phyloP scores from a whole-genome alignment of 495 filamentous ascomycete genomes.

The Penicillium desertorum region DNA sequence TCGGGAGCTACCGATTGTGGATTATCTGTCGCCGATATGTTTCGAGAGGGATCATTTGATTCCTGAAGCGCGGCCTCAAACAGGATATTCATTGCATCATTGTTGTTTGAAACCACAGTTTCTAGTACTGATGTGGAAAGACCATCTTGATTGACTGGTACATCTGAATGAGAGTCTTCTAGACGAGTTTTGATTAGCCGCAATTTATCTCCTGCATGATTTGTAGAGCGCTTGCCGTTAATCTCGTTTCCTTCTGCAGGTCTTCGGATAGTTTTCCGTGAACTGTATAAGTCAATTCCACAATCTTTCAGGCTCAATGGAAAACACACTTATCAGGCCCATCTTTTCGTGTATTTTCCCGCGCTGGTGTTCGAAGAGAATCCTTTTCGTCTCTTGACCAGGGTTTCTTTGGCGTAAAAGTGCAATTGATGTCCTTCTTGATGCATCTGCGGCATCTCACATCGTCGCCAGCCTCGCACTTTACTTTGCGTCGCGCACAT shows the following conservation, averaged over 20 bases:
- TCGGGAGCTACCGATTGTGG: background rate
- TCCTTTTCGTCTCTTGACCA: background rate
- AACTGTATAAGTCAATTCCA: too few relatives aligned
- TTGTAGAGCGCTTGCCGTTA: too few relatives aligned
- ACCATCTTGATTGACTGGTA: slow-evolving; percentile 7
- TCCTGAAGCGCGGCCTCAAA: slow-evolving; percentile 35
- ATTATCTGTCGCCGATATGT: background rate
- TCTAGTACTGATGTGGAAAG: slow-evolving; percentile 21
- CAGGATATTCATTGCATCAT: slow-evolving; percentile 39
- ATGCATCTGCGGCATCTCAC: slow-evolving; percentile 23
- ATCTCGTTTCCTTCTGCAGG: too few relatives aligned
- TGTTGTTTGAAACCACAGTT: slow-evolving; percentile 30
- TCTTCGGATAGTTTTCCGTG: too few relatives aligned
- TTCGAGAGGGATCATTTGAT: background rate
- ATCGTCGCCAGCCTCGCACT: slow-evolving; percentile 18
- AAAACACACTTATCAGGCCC: too few relatives aligned
- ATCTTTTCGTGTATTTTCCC: too few relatives aligned
- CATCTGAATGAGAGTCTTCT: background rate
- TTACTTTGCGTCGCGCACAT: slow-evolving; percentile 32
- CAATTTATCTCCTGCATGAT: too few relatives aligned
- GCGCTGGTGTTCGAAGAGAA: too few relatives aligned
- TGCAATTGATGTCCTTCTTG: slow-evolving; percentile 23
- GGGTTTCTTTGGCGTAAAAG: slow-evolving; percentile 19
- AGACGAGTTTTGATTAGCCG: too few relatives aligned
- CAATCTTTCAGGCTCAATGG: too few relatives aligned